Conservation (phyloP, 2,329 filamentous ascomycete species). For the Tolypocladium ovalisporum region DNA sequence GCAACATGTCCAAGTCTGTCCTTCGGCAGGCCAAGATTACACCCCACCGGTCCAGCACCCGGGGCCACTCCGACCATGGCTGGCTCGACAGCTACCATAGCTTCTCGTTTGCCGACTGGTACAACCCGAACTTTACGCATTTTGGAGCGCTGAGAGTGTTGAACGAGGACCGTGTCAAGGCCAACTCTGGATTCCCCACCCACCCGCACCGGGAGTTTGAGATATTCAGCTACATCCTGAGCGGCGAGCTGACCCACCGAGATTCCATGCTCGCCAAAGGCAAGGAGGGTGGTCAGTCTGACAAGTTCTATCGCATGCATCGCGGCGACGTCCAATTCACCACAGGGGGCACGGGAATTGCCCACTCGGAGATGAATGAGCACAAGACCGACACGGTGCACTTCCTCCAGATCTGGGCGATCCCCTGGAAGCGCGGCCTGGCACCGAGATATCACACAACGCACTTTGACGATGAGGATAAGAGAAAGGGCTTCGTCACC, state of each 20-base stretch:
- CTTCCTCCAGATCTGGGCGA: constrained; percentile 82
- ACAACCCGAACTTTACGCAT: constrained; percentile 53
- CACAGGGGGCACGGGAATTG: constrained; percentile 69
- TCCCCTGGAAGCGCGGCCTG: constrained; percentile 65
- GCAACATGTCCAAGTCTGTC: constrained; percentile 46
- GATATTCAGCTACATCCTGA: constrained; percentile 83
- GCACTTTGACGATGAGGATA: constrained; percentile 61
- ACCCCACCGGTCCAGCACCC: constrained; percentile 58
- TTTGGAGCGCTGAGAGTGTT: constrained; percentile 75
- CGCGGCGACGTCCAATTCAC: constrained; percentile 85
- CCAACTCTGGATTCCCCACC: constrained; percentile 68
- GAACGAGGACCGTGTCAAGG: constrained; percentile 76
- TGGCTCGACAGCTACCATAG: constrained; percentile 85
- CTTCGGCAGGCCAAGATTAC: constrained; percentile 61
- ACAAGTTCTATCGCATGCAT: constrained; percentile 60
- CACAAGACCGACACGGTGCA: constrained; percentile 60
- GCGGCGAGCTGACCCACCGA: constrained; percentile 75
- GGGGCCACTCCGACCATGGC: constrained; percentile 72
- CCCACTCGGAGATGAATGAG: constrained; percentile 77
- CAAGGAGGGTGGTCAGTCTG: constrained; percentile 43
- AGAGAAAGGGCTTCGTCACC: constrained; percentile 58
- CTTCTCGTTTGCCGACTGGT: constrained; percentile 69
- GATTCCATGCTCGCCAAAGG: constrained; percentile 73
- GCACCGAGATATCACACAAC: constrained; percentile 67
- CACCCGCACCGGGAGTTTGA: constrained; percentile 81